A percentile compares a stretch with the other conserved stretches of the same genome.
Conservation (phyloP, 441 rosid species). For the Erodium trifolium region DNA sequence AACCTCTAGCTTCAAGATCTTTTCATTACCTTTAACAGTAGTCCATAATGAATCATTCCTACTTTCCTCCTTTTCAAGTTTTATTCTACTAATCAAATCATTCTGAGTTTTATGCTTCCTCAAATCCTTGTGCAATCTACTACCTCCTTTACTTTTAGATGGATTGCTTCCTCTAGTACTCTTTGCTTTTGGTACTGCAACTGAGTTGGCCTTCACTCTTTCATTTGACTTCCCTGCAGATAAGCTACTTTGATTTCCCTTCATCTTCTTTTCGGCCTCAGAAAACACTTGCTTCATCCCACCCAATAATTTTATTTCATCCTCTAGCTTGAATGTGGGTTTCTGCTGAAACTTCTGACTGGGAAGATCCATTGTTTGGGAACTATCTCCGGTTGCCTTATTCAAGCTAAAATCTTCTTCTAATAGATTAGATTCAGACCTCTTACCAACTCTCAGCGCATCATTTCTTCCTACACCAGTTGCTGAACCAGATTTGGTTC, state of each 20-base stretch:
- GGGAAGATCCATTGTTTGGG: conserved; percentile 6
- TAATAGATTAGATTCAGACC: conserved; percentile 3
- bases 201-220: background rate
- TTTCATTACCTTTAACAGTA: conserved; percentile 1
- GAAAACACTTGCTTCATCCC: conserved; percentile 4
- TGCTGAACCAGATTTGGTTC: background rate
- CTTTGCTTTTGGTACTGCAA: conserved; percentile 10
- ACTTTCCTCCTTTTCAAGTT: conserved; percentile 8
- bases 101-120: background rate
- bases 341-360: conserved; percentile 3
- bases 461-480: background rate
- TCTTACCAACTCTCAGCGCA: background rate
- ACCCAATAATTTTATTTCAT: background rate
- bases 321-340: background rate
- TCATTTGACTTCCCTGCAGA: conserved; percentile 1
- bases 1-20: conserved; percentile 1
- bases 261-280: conserved; percentile 7
- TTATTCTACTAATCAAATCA: background rate
- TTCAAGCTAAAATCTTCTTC: background rate
- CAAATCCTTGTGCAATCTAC: conserved; percentile 9
- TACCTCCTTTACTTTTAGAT: conserved; percentile 7
- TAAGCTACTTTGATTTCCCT: conserved; percentile 5
- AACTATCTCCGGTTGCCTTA: background rate
- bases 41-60: background rate
- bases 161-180: conserved; percentile 7